Conservation (phyloP, 106 monocot genomes). For the Narthecium ossifragum region DNA sequence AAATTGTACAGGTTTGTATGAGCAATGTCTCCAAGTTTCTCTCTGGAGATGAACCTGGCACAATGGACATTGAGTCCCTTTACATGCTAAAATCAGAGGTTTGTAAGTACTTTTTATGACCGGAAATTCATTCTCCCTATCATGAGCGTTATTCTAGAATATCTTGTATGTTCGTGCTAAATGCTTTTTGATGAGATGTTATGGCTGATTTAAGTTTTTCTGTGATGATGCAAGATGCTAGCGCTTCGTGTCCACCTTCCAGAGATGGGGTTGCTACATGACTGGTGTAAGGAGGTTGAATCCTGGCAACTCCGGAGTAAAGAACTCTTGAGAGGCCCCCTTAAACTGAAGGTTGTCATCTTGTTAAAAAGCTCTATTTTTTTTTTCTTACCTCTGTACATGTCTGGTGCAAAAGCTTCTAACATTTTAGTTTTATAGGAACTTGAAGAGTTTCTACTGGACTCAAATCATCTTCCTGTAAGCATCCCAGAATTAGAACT, state of each 20-base stretch:
- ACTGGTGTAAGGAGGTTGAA: constrained; percentile 39
- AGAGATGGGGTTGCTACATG: constrained; percentile 44
- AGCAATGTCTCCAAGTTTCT: constrained; percentile 35
- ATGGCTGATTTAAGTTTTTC: background rate
- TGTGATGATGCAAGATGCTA: constrained; percentile 31
- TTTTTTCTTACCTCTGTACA: background rate
- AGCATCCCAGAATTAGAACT: constrained; percentile 59
- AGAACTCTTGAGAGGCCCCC: constrained; percentile 29
- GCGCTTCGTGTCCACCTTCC: constrained; percentile 52
- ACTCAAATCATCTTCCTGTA: constrained; percentile 23
- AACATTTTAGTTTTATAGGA: constrained; percentile 31
- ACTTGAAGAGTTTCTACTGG: constrained; percentile 50
- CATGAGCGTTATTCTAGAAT: too few species aligned
- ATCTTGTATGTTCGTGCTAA: too few species aligned
- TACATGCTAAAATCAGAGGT: constrained; percentile 51
- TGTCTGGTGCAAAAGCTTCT: constrained; percentile 2
- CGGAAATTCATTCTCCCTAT: background rate
- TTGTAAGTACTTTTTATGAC: too few species aligned
- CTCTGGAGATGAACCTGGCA: constrained; percentile 21
- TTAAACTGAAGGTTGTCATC: constrained; percentile 47
- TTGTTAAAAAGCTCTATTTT: background rate
- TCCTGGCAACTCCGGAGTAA: constrained; percentile 43
- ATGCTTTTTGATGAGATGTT: too few species aligned
- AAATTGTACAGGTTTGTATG: constrained; percentile 51
- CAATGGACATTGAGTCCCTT: constrained; percentile 40